Base-by-base conservation (phyloP, 305 asterid species). In the Caryopteris hybrid region DNA sequence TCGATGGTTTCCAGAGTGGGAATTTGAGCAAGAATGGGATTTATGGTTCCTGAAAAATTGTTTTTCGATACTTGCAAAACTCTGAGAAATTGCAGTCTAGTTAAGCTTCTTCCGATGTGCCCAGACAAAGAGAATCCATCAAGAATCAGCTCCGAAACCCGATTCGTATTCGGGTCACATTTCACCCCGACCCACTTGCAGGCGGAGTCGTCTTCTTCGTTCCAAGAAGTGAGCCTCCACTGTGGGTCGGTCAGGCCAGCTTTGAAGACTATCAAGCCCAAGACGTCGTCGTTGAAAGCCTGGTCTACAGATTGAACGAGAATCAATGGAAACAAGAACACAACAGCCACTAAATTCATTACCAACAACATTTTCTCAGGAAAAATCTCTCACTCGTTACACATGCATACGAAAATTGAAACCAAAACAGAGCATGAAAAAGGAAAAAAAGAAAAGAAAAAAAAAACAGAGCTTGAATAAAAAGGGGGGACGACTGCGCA, bases 261-360 rank as follows among this genome's bases (percentile, higher is more conserved):
- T 69, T 92, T 92, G 78, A 92, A 84, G 21, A 89, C 96, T 17
- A 92, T 89, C 58, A 92, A 74, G 21, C 90, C 96, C 84, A 92
- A 72, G 9, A 89, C 89, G 81, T 92, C 96, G 80, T 92, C 96
- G 79, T 86, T 87, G 63, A 89, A 83, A 60, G 88, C 80, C 0
- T 92, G 84, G 72, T 77, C 85, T 2, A 72, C 8, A 41, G 88
- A 77, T 42, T 72, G 56, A 14, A 76, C 86, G 11, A 64, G 7
- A 34, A 81, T 60, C 38, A 64, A 23, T 1, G 78, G 85, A 58
- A 63, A 12, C 23, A 80, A 16, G 20, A 74, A 43, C 13, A 80
- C 45, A 63, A 74, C 16, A 58, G 68, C 46, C 41, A 53, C 60
- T 0, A 70, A 39, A 14, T 72, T 70, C n/a, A 62, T 21, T 23